Evolutionary conservation across 345 rosid genomes (phyloP).

Genomic region (Populus davidiana): DNA sequence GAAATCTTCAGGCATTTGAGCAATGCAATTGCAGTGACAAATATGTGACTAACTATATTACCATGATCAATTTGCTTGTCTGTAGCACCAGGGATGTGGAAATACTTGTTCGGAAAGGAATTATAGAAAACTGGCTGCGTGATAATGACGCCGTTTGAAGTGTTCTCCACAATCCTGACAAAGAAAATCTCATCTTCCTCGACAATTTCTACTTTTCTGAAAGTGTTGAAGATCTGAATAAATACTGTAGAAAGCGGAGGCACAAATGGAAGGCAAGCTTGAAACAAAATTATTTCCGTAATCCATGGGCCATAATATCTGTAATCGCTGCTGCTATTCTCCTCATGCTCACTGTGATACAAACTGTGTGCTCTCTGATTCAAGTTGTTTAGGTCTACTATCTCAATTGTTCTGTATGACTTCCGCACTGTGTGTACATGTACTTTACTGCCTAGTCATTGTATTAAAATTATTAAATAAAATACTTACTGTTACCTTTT

Average conservation of each 20-base stretch:
- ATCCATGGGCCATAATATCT: constrained; percentile 21
- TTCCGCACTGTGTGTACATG: no score
- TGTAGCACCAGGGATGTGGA: background rate
- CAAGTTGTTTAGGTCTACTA: background rate
- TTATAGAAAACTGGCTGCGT: background rate
- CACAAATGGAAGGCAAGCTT: constrained; percentile 21
- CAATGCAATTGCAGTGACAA: no score
- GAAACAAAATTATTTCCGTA: constrained; percentile 11
- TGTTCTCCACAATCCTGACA: no score
- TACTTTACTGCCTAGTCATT: no score
- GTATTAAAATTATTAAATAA: no score
- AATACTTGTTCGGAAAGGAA: background rate
- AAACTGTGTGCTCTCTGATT: constrained; percentile 5
- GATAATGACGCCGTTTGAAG: background rate
- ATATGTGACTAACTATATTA: no score
- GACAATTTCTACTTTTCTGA: no score
- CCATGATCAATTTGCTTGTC: no score
- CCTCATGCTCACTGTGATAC: constrained; percentile 13
- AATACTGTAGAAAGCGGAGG: background rate
- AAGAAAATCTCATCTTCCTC: no score
- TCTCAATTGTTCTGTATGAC: no score
- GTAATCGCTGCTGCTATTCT: constrained; percentile 9
- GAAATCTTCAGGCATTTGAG: no score
- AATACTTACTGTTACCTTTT: no score
- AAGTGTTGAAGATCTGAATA: background rate